Evolutionary conservation across 192 early-diverging fungal species (phyloP).

Genomic region (Ambispora gerdemannii): DNA sequence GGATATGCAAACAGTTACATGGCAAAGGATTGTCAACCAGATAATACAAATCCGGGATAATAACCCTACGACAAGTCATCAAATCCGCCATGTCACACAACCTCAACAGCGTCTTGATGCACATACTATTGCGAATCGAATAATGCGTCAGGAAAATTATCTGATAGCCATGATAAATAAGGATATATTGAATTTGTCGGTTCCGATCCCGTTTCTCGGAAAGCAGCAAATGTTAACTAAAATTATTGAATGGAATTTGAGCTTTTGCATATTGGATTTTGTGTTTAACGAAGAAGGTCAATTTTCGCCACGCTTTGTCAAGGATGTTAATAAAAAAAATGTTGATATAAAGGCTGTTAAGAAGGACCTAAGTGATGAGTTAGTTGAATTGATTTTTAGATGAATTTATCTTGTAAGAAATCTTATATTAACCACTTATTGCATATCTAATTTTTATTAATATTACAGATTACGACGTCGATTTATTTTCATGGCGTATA

Average conservation of each 20-base stretch:
- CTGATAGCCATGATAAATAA: conserved; percentile 93
- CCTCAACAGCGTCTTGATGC: conserved; percentile 58
- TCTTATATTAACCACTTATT: no score
- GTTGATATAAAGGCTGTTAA: no score
- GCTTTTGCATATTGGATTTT: conserved; percentile 78
- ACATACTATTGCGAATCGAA: conserved; percentile 84
- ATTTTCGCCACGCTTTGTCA: conserved; percentile 77
- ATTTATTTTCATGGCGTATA: conserved; percentile 84
- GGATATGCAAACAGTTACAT: conserved; percentile 81
- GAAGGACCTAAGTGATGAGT: no score
- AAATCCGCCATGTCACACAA: conserved; percentile 29
- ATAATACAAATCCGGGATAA: conserved; percentile 71
- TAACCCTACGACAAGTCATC: conserved; percentile 51
- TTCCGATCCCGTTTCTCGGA: conserved; percentile 62
- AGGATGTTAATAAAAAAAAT: conserved; percentile 55
- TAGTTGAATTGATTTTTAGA: no score
- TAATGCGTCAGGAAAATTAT: conserved; percentile 98
- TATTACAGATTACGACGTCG: conserved; percentile 68
- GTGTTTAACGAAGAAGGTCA: conserved; percentile 88
- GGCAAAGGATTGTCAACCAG: conserved; percentile 78
- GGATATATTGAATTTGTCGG: conserved; percentile 75
- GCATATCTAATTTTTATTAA: conserved; percentile 29
- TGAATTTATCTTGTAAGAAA: no score
- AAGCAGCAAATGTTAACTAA: conserved; percentile 72
- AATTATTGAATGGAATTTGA: conserved; percentile 89